These are phyloP conservation scores for Fusarium incarnatum DNA, from an alignment of 2,329 filamentous ascomycete genomes.

Conservation along the genomic window DNA sequence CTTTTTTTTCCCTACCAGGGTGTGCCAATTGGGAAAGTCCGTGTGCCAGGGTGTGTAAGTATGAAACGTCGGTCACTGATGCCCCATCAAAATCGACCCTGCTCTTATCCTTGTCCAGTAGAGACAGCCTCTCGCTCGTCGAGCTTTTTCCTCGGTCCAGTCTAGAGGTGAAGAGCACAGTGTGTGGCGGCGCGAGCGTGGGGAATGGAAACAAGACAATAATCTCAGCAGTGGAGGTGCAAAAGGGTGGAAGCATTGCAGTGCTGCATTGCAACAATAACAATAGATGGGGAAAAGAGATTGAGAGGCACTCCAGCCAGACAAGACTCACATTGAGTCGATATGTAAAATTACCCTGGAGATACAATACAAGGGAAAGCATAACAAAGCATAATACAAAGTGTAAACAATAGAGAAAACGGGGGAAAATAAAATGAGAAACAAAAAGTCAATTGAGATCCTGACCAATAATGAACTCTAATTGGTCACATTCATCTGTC, in stretches of 20 bases:
- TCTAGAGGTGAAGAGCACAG: slow-evolving; percentile 43
- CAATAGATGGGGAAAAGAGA: slow-evolving; percentile 8
- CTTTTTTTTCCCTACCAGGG: slow-evolving; percentile 5
- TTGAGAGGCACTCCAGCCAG: slow-evolving; percentile 9
- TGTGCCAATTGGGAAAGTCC: slow-evolving; percentile 17
- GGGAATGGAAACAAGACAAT: slow-evolving; percentile 50
- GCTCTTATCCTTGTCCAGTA: slow-evolving; percentile 33
- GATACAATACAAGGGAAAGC: slow-evolving; percentile 12
- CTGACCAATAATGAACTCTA: slow-evolving; percentile 5
- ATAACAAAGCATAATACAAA: slow-evolving; percentile 10
- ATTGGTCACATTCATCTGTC: slow-evolving; percentile 12
- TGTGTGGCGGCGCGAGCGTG: slow-evolving; percentile 43
- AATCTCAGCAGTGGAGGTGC: slow-evolving; percentile 43
- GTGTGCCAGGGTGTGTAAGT: slow-evolving; percentile 34
- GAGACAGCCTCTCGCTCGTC: slow-evolving; percentile 27
- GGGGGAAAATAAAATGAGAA: background rate
- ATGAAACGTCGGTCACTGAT: slow-evolving; percentile 42
- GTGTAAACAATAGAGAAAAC: slow-evolving; percentile 23
- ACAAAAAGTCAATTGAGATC: slow-evolving; percentile 24
- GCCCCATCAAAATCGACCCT: slow-evolving; percentile 40
- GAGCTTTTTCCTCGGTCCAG: slow-evolving; percentile 43
- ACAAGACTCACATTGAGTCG: slow-evolving; percentile 20
- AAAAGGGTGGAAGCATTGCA: slow-evolving; percentile 12
- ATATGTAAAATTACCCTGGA: slow-evolving; percentile 14
- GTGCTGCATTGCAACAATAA: slow-evolving; percentile 7